A percentile compares a stretch with the other conserved stretches of the same genome.
phyloP scores from a whole-genome alignment of 2,329 filamentous ascomycete genomes.

The Aspergillus flavus region DNA sequence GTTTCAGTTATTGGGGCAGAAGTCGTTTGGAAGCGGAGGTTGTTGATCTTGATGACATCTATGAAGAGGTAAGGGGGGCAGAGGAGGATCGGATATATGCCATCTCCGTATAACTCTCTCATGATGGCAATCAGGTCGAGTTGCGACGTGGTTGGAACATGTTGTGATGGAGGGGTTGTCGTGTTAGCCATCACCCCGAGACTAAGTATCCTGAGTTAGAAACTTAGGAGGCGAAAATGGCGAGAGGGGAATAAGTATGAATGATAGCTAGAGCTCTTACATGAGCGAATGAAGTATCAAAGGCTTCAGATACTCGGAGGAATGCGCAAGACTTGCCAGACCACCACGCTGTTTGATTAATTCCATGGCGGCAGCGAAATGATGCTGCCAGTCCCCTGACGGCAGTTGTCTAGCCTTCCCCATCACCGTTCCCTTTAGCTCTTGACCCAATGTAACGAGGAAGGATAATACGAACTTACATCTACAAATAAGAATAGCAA shows the following conservation, averaged over 20 bases:
- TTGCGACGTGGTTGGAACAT: constrained; percentile 2
- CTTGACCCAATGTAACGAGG: background rate
- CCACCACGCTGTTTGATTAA: constrained; percentile 11
- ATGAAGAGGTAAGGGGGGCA: constrained; percentile 8
- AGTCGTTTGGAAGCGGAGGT: constrained; percentile 3
- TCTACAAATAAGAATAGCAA: constrained; percentile 13
- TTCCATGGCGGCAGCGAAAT: constrained; percentile 8
- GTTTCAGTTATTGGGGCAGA: background rate
- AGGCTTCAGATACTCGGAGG: background rate
- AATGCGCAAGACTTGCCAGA: background rate
- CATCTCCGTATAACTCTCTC: constrained; percentile 8
- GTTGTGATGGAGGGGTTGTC: constrained; percentile 8
- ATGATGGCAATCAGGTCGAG: background rate
- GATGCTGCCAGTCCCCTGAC: constrained; percentile 9
- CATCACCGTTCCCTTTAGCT: too few relatives aligned
- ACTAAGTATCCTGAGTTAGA: background rate
- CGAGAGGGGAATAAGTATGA: too few relatives aligned
- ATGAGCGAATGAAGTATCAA: constrained; percentile 11
- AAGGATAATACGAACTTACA: background rate
- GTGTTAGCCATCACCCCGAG: constrained; percentile 14
- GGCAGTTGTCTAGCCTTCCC: constrained; percentile 8
- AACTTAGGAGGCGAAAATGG: too few relatives aligned
- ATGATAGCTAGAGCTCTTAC: background rate
- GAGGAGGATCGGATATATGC: constrained; percentile 5
- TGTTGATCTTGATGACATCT: constrained; percentile 12